Conservation (phyloP, 345 rosid species). For the Euphorbia peplus region DNA sequence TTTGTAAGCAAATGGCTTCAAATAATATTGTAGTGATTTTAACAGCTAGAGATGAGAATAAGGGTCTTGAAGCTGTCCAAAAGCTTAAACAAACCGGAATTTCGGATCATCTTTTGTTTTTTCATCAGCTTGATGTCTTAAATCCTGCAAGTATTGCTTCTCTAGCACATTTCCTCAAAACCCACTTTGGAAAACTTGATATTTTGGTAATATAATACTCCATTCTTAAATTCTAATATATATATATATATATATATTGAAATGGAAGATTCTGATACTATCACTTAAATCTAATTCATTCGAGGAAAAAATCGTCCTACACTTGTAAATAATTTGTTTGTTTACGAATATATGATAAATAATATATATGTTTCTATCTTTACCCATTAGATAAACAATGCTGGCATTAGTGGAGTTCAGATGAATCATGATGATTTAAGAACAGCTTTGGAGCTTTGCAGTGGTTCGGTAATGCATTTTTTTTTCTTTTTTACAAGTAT, state of each 20-base stretch:
- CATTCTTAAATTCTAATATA: too few relatives aligned
- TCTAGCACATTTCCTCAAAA: constrained; percentile 30
- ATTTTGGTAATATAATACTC: constrained; percentile 45
- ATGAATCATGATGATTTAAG: constrained; percentile 17
- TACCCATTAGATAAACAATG: constrained; percentile 50
- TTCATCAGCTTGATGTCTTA: constrained; percentile 41
- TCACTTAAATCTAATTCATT: too few relatives aligned
- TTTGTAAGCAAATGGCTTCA: constrained; percentile 26
- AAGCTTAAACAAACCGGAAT: constrained; percentile 20
- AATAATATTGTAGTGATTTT: constrained; percentile 26
- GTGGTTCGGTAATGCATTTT: constrained; percentile 16
- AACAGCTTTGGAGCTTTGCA: constrained; percentile 10
- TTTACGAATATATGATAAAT: too few relatives aligned
- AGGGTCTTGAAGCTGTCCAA: constrained; percentile 35
- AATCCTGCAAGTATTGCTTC: constrained; percentile 26
- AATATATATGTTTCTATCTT: too few relatives aligned
- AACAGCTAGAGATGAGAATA: constrained; percentile 35
- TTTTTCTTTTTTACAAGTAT: too few relatives aligned
- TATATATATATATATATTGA: too few relatives aligned
- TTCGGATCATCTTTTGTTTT: constrained; percentile 19
- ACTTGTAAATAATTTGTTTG: too few relatives aligned
- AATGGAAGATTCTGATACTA: too few relatives aligned
- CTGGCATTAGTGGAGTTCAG: constrained; percentile 24
- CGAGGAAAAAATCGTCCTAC: too few relatives aligned
- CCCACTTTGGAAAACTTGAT: constrained; percentile 36